Percentiles rank a stretch among this genome's conserved stretches.
Evolutionary conservation across 208 protist genomes (phyloP).

Genomic region (Trypanosoma vivax): DNA sequence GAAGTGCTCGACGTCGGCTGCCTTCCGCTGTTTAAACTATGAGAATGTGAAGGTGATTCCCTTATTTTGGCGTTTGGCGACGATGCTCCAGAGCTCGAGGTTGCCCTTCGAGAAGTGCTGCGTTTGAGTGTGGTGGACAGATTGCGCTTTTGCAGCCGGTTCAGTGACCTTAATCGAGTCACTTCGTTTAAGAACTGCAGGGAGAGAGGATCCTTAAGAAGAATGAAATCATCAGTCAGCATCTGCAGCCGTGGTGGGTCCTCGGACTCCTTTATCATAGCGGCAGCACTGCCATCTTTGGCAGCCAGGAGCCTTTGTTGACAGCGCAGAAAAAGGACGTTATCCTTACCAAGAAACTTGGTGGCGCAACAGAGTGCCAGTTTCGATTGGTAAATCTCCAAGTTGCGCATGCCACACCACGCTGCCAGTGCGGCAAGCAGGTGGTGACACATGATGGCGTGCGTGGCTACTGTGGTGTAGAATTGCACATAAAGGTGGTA

Average conservation of each 20-base stretch:
- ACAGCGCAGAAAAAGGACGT: conserved; percentile 27
- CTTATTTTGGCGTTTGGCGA: neutral
- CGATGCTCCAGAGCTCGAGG: neutral
- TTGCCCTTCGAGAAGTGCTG: too few species aligned
- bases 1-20: too few species aligned
- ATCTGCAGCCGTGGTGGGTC: conserved; percentile 24
- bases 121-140: too few species aligned
- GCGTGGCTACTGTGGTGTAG: conserved; percentile 28
- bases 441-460: conserved; percentile 64
- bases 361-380: conserved; percentile 62
- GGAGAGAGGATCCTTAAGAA: conserved; percentile 6
- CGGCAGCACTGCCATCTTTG: conserved; percentile 8
- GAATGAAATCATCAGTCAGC: conserved; percentile 20
- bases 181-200: conserved; percentile 4
- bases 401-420: conserved; percentile 40
- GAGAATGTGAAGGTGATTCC: neutral
- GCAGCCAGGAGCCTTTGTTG: conserved; percentile 29
- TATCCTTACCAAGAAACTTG: conserved; percentile 31
- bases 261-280: conserved; percentile 7
- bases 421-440: conserved; percentile 61
- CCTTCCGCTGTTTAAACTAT: too few species aligned
- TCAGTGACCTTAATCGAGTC: neutral
- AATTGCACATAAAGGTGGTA: conserved; percentile 19
- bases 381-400: conserved; percentile 67
- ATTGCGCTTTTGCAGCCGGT: too few species aligned